Evolutionary conservation across 768 basidiomycete genomes (phyloP).

Genomic region (Pleurotus ostreatus): DNA sequence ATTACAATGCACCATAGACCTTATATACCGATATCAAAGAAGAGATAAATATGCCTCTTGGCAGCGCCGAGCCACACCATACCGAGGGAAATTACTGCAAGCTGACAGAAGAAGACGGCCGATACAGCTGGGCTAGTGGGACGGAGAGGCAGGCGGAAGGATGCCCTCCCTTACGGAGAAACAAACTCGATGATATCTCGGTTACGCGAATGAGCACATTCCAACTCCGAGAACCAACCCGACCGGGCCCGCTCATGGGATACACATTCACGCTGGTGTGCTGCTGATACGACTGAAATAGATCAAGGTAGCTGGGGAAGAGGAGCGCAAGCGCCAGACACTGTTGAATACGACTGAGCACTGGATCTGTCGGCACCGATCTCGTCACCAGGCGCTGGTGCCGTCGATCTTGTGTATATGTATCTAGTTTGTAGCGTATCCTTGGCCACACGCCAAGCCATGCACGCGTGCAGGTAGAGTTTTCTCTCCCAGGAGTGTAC

Average conservation of each 20-base stretch:
- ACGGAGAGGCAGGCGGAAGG: constrained; percentile 4
- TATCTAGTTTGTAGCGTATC: neutral
- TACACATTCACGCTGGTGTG: neutral
- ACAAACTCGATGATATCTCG: neutral
- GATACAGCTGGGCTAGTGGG: neutral
- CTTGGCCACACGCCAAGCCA: neutral
- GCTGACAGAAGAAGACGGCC: neutral
- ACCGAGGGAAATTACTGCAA: neutral
- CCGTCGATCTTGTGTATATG: too few species aligned
- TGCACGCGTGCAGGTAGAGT: neutral
- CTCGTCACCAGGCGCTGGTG: too few species aligned
- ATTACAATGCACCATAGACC: neutral
- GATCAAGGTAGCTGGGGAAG: too few species aligned
- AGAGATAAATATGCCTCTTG: neutral
- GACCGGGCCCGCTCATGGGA: neutral
- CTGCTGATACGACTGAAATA: too few species aligned
- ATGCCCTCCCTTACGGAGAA: neutral
- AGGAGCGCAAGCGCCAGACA: too few species aligned
- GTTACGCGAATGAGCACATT: neutral
- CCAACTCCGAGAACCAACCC: neutral
- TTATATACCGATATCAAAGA: neutral
- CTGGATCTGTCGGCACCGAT: too few species aligned
- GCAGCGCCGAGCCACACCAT: constrained; percentile 4
- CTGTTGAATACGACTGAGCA: too few species aligned
- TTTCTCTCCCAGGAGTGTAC: too few species aligned